Percentiles rank a stretch among this genome's conserved stretches.
Conservation (phyloP, 768 basidiomycete species). For the Rhizopogon vulgaris region DNA sequence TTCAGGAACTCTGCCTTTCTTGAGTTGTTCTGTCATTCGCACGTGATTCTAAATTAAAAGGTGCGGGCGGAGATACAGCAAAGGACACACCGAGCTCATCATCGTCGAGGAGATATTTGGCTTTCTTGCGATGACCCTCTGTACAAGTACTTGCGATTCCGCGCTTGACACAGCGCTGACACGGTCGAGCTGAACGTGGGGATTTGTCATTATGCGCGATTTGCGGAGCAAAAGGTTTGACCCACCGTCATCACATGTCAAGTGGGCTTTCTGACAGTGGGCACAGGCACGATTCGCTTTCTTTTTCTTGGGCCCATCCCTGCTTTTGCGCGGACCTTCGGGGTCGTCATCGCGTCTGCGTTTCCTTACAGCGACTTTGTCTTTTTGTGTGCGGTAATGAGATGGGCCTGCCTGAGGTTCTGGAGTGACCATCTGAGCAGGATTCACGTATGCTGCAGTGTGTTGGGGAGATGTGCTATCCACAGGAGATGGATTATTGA, state of each 20-base stretch:
- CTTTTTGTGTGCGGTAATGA: conserved; percentile 27
- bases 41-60: conserved; percentile 19
- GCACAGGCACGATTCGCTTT: conserved; percentile 92
- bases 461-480: conserved; percentile 11
- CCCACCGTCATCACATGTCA: conserved; percentile 98
- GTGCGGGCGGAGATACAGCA: background rate
- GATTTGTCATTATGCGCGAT: conserved; percentile 9
- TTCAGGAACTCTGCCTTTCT: conserved; percentile 20
- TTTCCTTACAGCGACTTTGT: conserved; percentile 37
- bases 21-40: conserved; percentile 33
- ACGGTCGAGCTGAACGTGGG: conserved; percentile 73
- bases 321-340: conserved; percentile 54
- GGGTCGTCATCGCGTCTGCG: conserved; percentile 59
- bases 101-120: conserved; percentile 93
- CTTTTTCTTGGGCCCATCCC: conserved; percentile 87
- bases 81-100: conserved; percentile 73
- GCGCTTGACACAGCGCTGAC: conserved; percentile 92
- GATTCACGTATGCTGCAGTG: conserved; percentile 32
- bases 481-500: conserved; percentile 3
- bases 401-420: conserved; percentile 32
- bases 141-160: conserved; percentile 84
- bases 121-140: conserved; percentile 96
- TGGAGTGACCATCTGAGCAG: conserved; percentile 31
- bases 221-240: conserved; percentile 14
- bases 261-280: conserved; percentile 94